These are phyloP conservation scores for Erythrobasidium hasegawianum DNA, from an alignment of 1,284 basidiomycete genomes.

Conservation along the genomic window DNA sequence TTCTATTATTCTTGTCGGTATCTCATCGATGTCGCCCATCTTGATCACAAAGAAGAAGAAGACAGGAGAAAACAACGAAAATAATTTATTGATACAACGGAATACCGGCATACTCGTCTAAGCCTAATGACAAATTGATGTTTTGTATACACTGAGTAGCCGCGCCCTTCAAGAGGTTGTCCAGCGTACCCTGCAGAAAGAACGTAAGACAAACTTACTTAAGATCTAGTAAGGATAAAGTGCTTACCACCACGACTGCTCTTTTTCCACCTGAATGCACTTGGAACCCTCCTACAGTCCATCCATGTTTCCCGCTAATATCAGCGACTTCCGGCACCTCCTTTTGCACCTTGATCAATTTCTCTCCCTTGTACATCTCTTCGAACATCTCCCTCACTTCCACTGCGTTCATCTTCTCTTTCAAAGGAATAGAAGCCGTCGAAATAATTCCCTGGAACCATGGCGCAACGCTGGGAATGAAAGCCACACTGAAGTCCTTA, in stretches of 20 bases:
- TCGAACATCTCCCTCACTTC: conserved; percentile 74
- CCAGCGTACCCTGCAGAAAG: conserved; percentile 68
- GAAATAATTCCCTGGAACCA: conserved; percentile 98
- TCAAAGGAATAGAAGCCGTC: conserved; percentile 76
- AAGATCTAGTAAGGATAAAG: conserved; percentile 14
- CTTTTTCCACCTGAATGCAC: conserved; percentile 82
- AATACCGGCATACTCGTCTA: conserved; percentile 85
- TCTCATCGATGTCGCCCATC: conserved; percentile 23
- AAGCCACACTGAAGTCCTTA: conserved; percentile 64
- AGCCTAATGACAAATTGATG: conserved; percentile 87
- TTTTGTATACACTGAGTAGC: conserved; percentile 97
- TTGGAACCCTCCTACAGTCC: conserved; percentile 88
- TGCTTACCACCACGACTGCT: conserved; percentile 80
- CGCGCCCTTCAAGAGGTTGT: conserved; percentile 95
- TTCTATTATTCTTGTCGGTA: conserved; percentile 48
- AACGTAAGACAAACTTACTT: not conserved
- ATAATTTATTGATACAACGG: conserved; percentile 47
- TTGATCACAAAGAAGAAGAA: not conserved
- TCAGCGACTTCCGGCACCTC: conserved; percentile 74
- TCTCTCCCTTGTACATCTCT: conserved; percentile 71
- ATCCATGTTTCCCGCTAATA: conserved; percentile 76
- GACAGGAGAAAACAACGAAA: no score
- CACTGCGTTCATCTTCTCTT: conserved; percentile 60
- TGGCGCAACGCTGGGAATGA: conserved; percentile 80
- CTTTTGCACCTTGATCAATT: conserved; percentile 63